Base-by-base conservation (phyloP, 1,139 yeast species). In the Hansenula sp. region DNA sequence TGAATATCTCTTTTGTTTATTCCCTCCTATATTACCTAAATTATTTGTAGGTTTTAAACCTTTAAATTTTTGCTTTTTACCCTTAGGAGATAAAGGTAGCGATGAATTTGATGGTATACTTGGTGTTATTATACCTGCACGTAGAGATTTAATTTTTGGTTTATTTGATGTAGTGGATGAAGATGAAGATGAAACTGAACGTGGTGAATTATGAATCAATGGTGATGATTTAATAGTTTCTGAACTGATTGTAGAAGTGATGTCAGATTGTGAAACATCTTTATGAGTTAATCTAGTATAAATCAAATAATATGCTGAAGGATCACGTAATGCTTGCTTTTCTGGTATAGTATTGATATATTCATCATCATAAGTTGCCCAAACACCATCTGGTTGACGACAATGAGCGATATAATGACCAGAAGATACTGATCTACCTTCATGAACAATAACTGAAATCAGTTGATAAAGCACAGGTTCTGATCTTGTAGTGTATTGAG, bases 301-400 rank as follows among this genome's bases (percentile, higher is more conserved):
- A 25, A 92, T 69, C 61, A 92, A 71, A 48, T 89, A 90, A 65
- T 92, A 92, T 3, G 97, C 97, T 29, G 88, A 79, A 21, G 94
- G 87, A 56, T 88, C 95, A 53, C 77, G 76, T 52, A 88, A 68
- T 2, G 88, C 96, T 40, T 77, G 80, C 42, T 77, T 71, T 56
- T 86, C 94, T 33, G 82, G 73, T 41, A 87, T 79, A 46, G 72
- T 73, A 55, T 86, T 84, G 49, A 88, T 80, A 56, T 82, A 79
- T 55, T 92, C 97, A 58, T 92, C 99, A 60, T 92, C 97, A 60
- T 90, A 92, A 11, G 90, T 83, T 27, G 88, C 82, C 98, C 98
- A 92, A 2, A 82, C 64, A 2, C 88, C 88, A 60, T 87, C 92
- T 2, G 97, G 96, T 60, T 90, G 96, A 47, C 85, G 77, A 57